Percentiles rank a stretch among this genome's conserved stretches.
phyloP scores from a whole-genome alignment of 1,284 basidiomycete species.

The Papiliotrema fonsecae region DNA sequence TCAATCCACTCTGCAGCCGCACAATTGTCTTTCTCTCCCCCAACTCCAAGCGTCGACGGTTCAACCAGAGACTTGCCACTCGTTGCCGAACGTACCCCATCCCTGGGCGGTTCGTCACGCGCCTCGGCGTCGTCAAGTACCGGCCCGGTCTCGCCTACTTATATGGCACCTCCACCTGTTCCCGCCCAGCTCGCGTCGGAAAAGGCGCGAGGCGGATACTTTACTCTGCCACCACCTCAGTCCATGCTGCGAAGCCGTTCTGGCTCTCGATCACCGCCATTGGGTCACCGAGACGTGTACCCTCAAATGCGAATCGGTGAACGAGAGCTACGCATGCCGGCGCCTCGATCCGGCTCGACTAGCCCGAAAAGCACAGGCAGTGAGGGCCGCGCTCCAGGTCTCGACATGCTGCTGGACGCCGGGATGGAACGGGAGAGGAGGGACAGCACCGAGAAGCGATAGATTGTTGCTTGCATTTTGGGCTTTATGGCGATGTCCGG shows the following conservation, averaged over 20 bases:
- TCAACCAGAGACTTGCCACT: not conserved
- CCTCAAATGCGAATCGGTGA: conserved; percentile 3
- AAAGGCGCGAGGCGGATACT: not conserved
- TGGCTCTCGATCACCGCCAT: not conserved
- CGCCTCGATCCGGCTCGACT: not conserved
- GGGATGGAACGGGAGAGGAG: conserved; percentile 7
- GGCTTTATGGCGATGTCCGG: not conserved
- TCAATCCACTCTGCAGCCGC: conserved; percentile 31
- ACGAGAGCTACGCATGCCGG: not conserved
- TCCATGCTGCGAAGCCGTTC: conserved; percentile 1
- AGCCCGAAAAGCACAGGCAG: conserved; percentile 1
- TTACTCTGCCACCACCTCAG: conserved; percentile 3
- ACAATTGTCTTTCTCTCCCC: conserved; percentile 4
- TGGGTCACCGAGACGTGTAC: not conserved
- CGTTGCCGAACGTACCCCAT: conserved; percentile 7
- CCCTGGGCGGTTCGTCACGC: conserved; percentile 10
- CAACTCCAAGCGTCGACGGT: not conserved
- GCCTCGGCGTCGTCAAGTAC: not conserved
- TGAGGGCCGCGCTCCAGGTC: conserved; percentile 3
- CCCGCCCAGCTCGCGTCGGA: conserved; percentile 6
- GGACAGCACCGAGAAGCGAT: conserved; percentile 3
- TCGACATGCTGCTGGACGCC: conserved; percentile 8
- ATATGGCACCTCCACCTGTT: conserved; percentile 5
- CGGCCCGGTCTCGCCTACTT: conserved; percentile 3
- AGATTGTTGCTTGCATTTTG: not conserved